phyloP scores from a whole-genome alignment of 1,139 yeast species.

The Sugiyamaella xylanicola region DNA sequence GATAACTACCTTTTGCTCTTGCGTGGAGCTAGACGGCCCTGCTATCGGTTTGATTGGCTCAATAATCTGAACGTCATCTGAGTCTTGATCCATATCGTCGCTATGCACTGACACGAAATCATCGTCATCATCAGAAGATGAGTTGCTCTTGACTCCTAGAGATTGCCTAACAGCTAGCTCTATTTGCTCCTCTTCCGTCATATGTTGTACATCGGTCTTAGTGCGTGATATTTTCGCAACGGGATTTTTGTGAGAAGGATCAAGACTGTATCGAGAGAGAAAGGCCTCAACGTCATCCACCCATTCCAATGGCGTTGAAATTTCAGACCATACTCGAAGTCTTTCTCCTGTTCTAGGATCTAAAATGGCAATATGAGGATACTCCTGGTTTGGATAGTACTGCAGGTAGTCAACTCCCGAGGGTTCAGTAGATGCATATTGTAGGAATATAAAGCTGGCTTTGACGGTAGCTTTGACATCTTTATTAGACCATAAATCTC shows the following conservation, averaged over 20 bases:
- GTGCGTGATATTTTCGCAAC: conserved; percentile 41
- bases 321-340: conserved; percentile 67
- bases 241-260: conserved; percentile 70
- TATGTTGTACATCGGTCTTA: conserved; percentile 38
- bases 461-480: conserved; percentile 64
- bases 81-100: conserved; percentile 21
- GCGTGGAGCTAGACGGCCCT: neutral
- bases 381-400: conserved; percentile 67
- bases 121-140: conserved; percentile 18
- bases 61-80: conserved; percentile 19
- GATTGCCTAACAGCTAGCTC: conserved; percentile 77
- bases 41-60: conserved; percentile 9
- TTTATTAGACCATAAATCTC: conserved; percentile 89
- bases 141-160: conserved; percentile 41
- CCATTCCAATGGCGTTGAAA: conserved; percentile 63
- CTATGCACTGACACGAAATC: conserved; percentile 21
- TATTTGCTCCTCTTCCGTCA: conserved; percentile 85
- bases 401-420: conserved; percentile 71
- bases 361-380: conserved; percentile 87
- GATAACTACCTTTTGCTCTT: neutral
- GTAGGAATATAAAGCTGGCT: conserved; percentile 71
- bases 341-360: conserved; percentile 97
- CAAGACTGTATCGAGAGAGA: conserved; percentile 63
- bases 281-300: conserved; percentile 48
- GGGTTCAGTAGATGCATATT: conserved; percentile 72